Base-by-base conservation (phyloP, 2,329 filamentous ascomycete species). In the Colletotrichum lindemuthianum region DNA sequence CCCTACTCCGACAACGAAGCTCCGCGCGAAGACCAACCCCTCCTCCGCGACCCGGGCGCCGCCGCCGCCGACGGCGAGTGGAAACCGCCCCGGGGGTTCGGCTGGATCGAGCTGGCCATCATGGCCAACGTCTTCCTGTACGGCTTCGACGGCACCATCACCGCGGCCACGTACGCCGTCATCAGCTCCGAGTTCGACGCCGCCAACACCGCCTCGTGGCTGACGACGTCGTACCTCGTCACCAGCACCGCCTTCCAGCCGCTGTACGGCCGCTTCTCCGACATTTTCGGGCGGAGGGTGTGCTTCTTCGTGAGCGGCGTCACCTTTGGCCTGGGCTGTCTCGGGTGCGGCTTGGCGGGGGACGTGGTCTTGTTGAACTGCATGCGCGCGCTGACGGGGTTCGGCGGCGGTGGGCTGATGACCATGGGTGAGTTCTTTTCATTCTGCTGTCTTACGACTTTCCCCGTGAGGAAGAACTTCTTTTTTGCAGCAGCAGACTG, bases 181-280 rank as follows among this genome's bases (percentile, higher is more conserved):
- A 92, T 92, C 68, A 90, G 88, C 49, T 92, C 89, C n/a, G 86
- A 91, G 69, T 92, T 92, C 71, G 81, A 87, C 67, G 86, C 90
- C 3, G 88, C 89, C 10, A 92, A 92, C 71, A 86, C 87, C 10
- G 90, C 90, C 1, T 92, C 90, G 0, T 93, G 90, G 90, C 78
- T 92, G 24, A 91, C 89, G 1, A 93, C 90, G 0, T 86, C 89
- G 0, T 92, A 92, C 70, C 81, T 92, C 24, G 80, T 92, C 61
- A 92, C 90, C 0, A 88, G 85, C 6, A 92, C 90, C 1, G 88
- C 89, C 2, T 90, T 92, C 57, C 88, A 92, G 72, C 90, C 90
- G 0, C 80, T 93, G 0, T 91, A 91, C 70, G 90, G 90, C 1
- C 85, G 90, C 1, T 79, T 92, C 4, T 91, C 89, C 1, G 90